Percentiles rank a stretch among this genome's conserved stretches.
phyloP scores from a whole-genome alignment of 257 asterid species.

The Nicotiana obtusifolia region DNA sequence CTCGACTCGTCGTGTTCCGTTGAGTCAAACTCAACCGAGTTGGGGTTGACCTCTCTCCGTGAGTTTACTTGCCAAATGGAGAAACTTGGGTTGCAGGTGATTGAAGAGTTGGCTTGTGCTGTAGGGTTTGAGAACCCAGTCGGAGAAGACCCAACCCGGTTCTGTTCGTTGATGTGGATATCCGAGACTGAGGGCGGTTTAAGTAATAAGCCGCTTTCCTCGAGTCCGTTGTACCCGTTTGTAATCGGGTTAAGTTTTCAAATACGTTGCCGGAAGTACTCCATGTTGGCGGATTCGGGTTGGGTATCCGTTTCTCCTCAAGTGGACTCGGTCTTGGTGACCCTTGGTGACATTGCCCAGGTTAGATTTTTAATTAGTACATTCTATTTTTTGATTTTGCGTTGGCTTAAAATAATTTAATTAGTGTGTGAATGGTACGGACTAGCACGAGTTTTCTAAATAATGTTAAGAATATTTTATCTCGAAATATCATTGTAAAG shows the following conservation, averaged over 20 bases:
- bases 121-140: constrained; percentile 51
- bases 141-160: constrained; percentile 17
- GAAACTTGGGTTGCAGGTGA: constrained; percentile 43
- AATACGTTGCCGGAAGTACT: constrained; percentile 25
- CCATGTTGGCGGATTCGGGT: constrained; percentile 58
- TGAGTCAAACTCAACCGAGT: constrained; percentile 21
- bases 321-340: constrained; percentile 48
- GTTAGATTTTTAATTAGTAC: constrained; percentile 14
- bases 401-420: neutral
- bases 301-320: constrained; percentile 46
- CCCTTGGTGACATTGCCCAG: constrained; percentile 81
- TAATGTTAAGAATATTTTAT: too few species aligned
- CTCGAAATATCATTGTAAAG: neutral
- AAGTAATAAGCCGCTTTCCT: constrained; percentile 4
- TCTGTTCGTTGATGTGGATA: constrained; percentile 55
- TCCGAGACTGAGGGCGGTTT: constrained; percentile 34
- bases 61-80: constrained; percentile 50
- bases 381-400: neutral
- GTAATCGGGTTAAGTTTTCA: constrained; percentile 54
- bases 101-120: constrained; percentile 41
- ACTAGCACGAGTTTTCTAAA: too few species aligned
- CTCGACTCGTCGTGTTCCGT: constrained; percentile 34
- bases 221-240: constrained; percentile 68
- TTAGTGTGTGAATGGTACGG: neutral
- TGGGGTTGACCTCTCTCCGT: constrained; percentile 29